phyloP scores from a whole-genome alignment of 139 green algal genomes.

The Volvox reticuliferus region DNA sequence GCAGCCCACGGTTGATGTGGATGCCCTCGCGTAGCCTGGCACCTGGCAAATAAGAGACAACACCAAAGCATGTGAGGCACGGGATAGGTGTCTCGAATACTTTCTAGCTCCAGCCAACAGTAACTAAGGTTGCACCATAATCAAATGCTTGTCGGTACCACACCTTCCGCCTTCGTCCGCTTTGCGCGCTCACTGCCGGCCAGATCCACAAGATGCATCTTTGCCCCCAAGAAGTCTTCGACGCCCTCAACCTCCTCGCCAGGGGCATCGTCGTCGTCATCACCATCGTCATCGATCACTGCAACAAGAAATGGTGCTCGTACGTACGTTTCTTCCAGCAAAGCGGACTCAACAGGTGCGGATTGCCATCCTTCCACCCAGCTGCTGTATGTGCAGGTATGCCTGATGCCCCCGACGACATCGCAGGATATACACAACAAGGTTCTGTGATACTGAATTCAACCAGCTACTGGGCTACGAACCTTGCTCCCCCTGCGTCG shows the following conservation, averaged over 20 bases:
- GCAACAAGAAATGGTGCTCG: not conserved
- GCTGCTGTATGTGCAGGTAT: too few species aligned
- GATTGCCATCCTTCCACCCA: too few species aligned
- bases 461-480: not conserved
- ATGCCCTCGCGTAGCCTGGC: constrained; percentile 88
- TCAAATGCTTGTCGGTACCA: not conserved
- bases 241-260: constrained; percentile 49
- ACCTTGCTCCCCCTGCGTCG: not conserved
- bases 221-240: constrained; percentile 91
- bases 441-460: too few species aligned
- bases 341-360: not conserved
- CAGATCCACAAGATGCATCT: constrained; percentile 95
- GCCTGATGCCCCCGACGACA: too few species aligned
- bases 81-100: not conserved
- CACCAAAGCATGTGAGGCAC: not conserved
- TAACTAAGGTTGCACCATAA: not conserved
- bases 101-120: not conserved
- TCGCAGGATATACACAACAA: too few species aligned
- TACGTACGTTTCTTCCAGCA: not conserved
- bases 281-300: constrained; percentile 59
- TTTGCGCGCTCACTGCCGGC: constrained; percentile 95
- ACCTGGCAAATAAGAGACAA: constrained; percentile 8
- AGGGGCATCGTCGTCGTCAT: constrained; percentile 56
- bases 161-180: constrained; percentile 91
- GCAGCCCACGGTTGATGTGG: constrained; percentile 94